Evolutionary conservation across 345 rosid species (phyloP).

Genomic region (Xanthoceras sorbifolium): DNA sequence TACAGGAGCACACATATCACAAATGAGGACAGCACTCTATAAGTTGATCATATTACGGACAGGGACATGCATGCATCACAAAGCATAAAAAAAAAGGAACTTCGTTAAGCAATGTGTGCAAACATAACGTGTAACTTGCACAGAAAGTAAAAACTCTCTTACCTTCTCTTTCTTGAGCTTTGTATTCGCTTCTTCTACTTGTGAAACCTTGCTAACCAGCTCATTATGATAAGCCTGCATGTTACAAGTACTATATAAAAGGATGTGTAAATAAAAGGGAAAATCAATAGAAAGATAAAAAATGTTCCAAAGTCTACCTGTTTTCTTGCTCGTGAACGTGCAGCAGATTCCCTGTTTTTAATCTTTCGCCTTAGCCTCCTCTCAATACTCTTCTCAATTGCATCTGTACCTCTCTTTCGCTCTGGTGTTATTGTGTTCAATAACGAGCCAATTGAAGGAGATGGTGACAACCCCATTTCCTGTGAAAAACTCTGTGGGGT

Average conservation of each 20-base stretch:
- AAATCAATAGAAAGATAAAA: neutral
- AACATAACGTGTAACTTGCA: neutral
- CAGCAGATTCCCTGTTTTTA: slow-evolving; percentile 78
- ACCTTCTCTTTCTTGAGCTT: slow-evolving; percentile 69
- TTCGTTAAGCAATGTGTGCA: neutral
- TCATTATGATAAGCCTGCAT: slow-evolving; percentile 65
- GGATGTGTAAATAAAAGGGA: neutral
- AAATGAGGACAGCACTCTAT: neutral
- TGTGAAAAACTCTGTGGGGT: slow-evolving; percentile 30
- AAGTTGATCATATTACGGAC: neutral
- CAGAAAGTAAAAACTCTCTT: slow-evolving; percentile 8
- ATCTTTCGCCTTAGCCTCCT: slow-evolving; percentile 66
- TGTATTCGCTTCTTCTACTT: slow-evolving; percentile 45
- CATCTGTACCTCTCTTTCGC: slow-evolving; percentile 42
- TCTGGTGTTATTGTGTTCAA: slow-evolving; percentile 32
- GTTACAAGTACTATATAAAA: neutral
- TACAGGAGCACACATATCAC: neutral
- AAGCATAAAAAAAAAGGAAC: neutral
- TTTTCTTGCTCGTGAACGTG: slow-evolving; percentile 67
- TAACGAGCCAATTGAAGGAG: slow-evolving; percentile 37
- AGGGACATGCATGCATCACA: slow-evolving; percentile 6
- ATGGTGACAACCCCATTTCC: slow-evolving; percentile 36
- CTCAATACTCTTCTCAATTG: slow-evolving; percentile 49
- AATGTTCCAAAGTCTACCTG: slow-evolving; percentile 35
- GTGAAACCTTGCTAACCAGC: slow-evolving; percentile 56